phyloP scores from a whole-genome alignment of 306 rosid species.

The Corylus americana region DNA sequence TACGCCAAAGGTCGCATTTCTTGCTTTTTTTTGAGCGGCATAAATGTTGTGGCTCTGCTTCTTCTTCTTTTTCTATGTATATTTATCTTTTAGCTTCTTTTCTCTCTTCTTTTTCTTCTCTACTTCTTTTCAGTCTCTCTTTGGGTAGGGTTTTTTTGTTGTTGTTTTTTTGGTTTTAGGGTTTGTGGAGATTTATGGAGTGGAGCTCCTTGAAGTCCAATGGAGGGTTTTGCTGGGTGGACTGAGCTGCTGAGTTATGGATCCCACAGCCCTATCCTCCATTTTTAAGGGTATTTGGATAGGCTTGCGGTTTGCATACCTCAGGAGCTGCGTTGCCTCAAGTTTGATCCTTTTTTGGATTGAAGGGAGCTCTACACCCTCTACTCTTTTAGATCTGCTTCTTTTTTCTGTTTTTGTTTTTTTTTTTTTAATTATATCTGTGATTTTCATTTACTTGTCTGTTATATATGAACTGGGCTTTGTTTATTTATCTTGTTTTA shows the following conservation, averaged over 20 bases:
- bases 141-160: background rate
- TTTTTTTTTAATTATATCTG: background rate
- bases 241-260: slow-evolving; percentile 92
- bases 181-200: slow-evolving; percentile 24
- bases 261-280: slow-evolving; percentile 76
- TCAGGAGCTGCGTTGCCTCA: slow-evolving; percentile 63
- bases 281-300: slow-evolving; percentile 7
- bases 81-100: background rate
- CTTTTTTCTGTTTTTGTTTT: too few relatives aligned
- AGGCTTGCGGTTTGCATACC: slow-evolving; percentile 84
- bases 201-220: slow-evolving; percentile 98
- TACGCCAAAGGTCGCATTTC: background rate
- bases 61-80: background rate
- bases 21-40: background rate
- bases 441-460: background rate
- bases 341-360: slow-evolving; percentile 81
- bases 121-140: background rate
- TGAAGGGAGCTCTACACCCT: slow-evolving; percentile 98
- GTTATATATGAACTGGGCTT: too few relatives aligned
- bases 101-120: too few relatives aligned
- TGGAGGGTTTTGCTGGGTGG: slow-evolving; percentile 60
- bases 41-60: background rate
- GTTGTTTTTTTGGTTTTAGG: background rate
- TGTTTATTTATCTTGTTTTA: background rate
- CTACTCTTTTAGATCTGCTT: background rate